These are phyloP conservation scores for Leccinum solheimii DNA, from an alignment of 1,284 basidiomycete species.

Conservation along the genomic window DNA sequence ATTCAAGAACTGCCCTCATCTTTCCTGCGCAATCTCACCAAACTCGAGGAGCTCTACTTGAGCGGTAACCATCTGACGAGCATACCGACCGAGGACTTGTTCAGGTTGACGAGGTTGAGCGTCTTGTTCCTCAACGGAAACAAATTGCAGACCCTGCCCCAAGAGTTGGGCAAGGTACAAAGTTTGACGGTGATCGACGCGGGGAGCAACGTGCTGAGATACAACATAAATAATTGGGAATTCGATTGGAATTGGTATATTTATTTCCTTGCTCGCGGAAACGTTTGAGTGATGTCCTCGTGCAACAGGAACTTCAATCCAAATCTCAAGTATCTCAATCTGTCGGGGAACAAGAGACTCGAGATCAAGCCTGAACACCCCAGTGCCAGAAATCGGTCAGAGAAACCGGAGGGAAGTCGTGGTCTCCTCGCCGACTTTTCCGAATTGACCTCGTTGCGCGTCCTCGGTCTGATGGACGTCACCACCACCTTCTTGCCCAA, in stretches of 20 bases:
- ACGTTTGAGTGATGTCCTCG: slow-evolving; percentile 6
- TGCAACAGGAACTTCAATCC: slow-evolving; percentile 91
- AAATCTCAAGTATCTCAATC: slow-evolving; percentile 86
- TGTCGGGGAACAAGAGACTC: slow-evolving; percentile 87
- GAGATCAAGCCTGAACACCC: slow-evolving; percentile 74
- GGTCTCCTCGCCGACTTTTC: slow-evolving; percentile 81
- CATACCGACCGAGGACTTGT: slow-evolving; percentile 87
- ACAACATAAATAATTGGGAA: slow-evolving; percentile 98
- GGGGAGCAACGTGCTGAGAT: slow-evolving; percentile 93
- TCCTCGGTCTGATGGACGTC: slow-evolving; percentile 97
- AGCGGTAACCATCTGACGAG: slow-evolving; percentile 92
- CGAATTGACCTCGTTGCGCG: slow-evolving; percentile 77
- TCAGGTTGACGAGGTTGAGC: slow-evolving; percentile 63
- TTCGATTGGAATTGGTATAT: slow-evolving; percentile 99
- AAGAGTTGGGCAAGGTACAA: slow-evolving; percentile 84
- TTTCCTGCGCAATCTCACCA: slow-evolving; percentile 70
- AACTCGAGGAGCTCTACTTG: slow-evolving; percentile 87
- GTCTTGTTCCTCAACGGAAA: slow-evolving; percentile 94
- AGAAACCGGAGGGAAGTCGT: slow-evolving; percentile 23
- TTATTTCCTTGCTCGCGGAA: neutral
- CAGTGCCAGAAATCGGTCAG: slow-evolving; percentile 22
- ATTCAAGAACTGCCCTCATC: slow-evolving; percentile 85
- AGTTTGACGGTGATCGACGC: slow-evolving; percentile 87
- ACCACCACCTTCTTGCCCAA: slow-evolving; percentile 79
- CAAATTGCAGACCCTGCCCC: slow-evolving; percentile 88